Evolutionary conservation across 73 alveolate genomes (phyloP).

Genomic region (Tetrahymena malaccensis): DNA sequence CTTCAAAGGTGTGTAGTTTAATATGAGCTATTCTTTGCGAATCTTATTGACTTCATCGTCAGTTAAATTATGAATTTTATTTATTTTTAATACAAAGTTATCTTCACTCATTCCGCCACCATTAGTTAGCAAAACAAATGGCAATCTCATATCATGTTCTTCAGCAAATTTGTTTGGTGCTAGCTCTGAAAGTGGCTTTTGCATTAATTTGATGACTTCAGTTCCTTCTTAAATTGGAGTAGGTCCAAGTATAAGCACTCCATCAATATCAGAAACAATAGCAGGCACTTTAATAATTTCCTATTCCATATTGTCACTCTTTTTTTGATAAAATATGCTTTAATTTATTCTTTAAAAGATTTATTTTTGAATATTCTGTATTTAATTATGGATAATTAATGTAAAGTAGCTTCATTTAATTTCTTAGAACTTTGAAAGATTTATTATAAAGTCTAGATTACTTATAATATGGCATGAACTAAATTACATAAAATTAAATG

Average conservation of each 20-base stretch:
- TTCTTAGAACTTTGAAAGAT: not conserved
- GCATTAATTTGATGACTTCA: conserved; percentile 12
- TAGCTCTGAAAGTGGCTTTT: not conserved
- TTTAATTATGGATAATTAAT: not conserved
- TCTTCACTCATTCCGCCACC: conserved; percentile 18
- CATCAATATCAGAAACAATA: conserved; percentile 2
- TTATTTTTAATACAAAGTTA: not conserved
- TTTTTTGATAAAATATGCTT: not conserved
- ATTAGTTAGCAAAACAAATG: not conserved
- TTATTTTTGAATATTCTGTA: not conserved
- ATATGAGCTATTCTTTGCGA: not conserved
- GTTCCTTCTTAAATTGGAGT: conserved; percentile 4
- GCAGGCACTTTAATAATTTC: not conserved
- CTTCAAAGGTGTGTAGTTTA: not conserved
- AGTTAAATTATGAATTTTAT: not conserved
- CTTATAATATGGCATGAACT: too few relatives aligned
- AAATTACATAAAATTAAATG: too few relatives aligned
- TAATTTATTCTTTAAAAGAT: not conserved
- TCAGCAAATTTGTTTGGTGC: not conserved
- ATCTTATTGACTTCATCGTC: not conserved
- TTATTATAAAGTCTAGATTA: not conserved
- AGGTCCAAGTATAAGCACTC: not conserved
- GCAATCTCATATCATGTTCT: not conserved
- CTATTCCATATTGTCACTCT: not conserved
- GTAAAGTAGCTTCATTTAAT: too few relatives aligned